These are phyloP conservation scores for Pouteria campechiana DNA, from an alignment of 179 eudicot genomes.

Conservation along the genomic window DNA sequence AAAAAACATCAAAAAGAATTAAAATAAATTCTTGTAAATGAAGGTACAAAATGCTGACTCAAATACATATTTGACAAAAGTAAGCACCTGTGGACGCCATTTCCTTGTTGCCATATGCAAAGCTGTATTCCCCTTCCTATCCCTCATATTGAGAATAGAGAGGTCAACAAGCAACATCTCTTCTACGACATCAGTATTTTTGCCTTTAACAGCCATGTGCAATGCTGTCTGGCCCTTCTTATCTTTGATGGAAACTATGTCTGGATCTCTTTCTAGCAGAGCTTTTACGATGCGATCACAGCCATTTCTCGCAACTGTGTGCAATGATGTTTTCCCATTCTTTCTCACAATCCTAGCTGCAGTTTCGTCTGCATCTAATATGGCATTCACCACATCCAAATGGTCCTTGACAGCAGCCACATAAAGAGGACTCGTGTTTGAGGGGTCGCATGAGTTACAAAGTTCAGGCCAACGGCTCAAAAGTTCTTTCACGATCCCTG, in stretches of 20 bases:
- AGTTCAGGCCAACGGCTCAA: slow-evolving; percentile 65
- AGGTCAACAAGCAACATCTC: slow-evolving; percentile 64
- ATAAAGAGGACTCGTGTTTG: slow-evolving; percentile 80
- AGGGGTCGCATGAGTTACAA: slow-evolving; percentile 48
- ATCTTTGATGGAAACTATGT: slow-evolving; percentile 63
- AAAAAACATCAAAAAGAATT: too few species aligned
- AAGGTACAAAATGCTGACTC: not conserved
- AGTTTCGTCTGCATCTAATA: slow-evolving; percentile 48
- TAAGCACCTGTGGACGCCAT: slow-evolving; percentile 72
- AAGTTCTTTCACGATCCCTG: slow-evolving; percentile 59
- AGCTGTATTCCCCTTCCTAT: slow-evolving; percentile 85
- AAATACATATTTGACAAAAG: not conserved
- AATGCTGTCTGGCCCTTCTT: slow-evolving; percentile 93
- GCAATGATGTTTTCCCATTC: slow-evolving; percentile 86
- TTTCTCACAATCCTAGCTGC: slow-evolving; percentile 52
- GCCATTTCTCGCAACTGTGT: slow-evolving; percentile 69
- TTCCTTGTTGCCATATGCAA: slow-evolving; percentile 79
- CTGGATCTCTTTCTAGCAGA: slow-evolving; percentile 53
- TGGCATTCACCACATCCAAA: slow-evolving; percentile 65
- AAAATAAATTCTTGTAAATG: too few species aligned
- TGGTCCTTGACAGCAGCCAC: slow-evolving; percentile 71
- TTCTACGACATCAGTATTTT: slow-evolving; percentile 54
- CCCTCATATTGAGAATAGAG: slow-evolving; percentile 70
- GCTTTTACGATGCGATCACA: slow-evolving; percentile 43
- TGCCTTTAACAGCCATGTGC: slow-evolving; percentile 93